These are phyloP conservation scores for Pythium folliculosum DNA, from an alignment of 352 stramenopile genomes.

Conservation along the genomic window DNA sequence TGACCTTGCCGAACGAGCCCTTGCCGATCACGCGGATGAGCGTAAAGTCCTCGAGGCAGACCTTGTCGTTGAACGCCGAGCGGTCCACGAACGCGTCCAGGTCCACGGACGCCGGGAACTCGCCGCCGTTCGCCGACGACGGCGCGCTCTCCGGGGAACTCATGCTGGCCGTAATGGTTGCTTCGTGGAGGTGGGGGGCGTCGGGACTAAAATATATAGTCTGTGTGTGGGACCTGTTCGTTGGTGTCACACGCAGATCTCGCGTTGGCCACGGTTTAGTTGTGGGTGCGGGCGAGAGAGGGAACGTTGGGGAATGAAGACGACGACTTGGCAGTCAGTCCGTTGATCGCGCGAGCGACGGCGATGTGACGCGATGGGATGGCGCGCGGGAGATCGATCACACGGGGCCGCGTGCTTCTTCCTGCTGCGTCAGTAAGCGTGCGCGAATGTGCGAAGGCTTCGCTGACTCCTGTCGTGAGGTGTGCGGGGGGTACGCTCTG, in stretches of 20 bases:
- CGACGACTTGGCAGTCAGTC: background rate
- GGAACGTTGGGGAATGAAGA: background rate
- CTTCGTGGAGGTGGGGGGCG: background rate
- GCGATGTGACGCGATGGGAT: background rate
- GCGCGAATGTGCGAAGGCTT: background rate
- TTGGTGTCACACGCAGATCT: background rate
- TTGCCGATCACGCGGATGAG: constrained; percentile 90
- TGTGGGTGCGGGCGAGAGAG: background rate
- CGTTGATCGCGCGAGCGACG: background rate
- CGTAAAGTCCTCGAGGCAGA: constrained; percentile 89
- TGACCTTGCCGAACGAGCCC: constrained; percentile 88
- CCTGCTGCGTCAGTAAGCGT: background rate
- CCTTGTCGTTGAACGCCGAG: constrained; percentile 85
- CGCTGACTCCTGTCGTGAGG: background rate
- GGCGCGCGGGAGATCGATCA: background rate
- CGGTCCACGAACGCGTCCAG: constrained; percentile 72
- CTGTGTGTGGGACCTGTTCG: background rate
- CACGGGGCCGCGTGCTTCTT: background rate
- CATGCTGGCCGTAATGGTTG: constrained; percentile 32
- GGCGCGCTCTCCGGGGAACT: constrained; percentile 51
- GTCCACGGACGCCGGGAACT: constrained; percentile 45
- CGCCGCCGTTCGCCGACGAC: constrained; percentile 33
- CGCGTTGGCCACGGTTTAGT: background rate
- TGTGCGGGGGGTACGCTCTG: background rate
- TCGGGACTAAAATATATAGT: background rate